These are phyloP conservation scores for Plenodomus biglobosus DNA, from an alignment of 2,329 filamentous ascomycete genomes.

Conservation along the genomic window DNA sequence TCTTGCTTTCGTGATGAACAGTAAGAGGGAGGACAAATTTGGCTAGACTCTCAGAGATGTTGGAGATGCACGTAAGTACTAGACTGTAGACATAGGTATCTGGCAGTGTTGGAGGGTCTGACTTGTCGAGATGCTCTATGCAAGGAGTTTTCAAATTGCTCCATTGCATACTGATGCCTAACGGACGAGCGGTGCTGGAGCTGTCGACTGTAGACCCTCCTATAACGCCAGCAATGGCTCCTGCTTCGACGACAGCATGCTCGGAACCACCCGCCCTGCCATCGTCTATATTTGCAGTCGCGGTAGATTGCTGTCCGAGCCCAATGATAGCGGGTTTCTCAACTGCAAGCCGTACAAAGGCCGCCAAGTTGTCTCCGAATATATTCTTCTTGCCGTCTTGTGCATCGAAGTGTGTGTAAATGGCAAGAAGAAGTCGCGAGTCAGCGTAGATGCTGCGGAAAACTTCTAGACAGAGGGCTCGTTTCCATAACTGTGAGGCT, in stretches of 20 bases:
- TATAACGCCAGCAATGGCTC: constrained; percentile 85
- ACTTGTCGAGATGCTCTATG: constrained; percentile 92
- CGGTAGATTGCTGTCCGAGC: constrained; percentile 82
- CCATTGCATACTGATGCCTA: constrained; percentile 89
- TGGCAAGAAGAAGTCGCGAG: constrained; percentile 72
- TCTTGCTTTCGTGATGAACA: constrained; percentile 68
- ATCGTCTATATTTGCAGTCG: constrained; percentile 65
- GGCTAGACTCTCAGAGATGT: constrained; percentile 86
- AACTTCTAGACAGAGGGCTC: constrained; percentile 87
- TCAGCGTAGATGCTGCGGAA: constrained; percentile 85
- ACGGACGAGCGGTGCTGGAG: constrained; percentile 63
- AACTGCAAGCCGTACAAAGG: constrained; percentile 87
- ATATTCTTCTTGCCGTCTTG: constrained; percentile 72
- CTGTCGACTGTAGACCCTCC: constrained; percentile 63
- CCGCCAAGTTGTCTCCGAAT: constrained; percentile 78
- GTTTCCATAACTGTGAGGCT: constrained; percentile 74
- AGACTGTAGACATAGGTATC: constrained; percentile 94
- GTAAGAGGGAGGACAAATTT: constrained; percentile 92
- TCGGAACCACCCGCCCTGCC: constrained; percentile 65
- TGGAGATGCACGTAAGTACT: constrained; percentile 84
- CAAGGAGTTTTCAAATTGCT: constrained; percentile 84
- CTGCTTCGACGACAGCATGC: constrained; percentile 85
- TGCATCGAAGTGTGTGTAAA: constrained; percentile 79
- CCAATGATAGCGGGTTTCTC: constrained; percentile 90
- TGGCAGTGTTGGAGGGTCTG: constrained; percentile 76